These are phyloP conservation scores for Quercus suber DNA, from an alignment of 306 rosid genomes.

Conservation along the genomic window DNA sequence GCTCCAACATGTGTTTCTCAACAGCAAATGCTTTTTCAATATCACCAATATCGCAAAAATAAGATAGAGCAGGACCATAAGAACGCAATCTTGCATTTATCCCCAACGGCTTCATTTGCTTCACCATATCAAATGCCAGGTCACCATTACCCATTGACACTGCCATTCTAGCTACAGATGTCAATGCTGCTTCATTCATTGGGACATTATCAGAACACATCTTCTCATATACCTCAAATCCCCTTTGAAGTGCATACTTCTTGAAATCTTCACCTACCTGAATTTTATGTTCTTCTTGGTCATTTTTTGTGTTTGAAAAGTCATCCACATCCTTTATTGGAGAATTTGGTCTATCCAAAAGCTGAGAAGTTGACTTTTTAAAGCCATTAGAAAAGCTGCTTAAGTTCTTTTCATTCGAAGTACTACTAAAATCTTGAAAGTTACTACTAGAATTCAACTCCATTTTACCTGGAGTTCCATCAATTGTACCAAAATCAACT, in stretches of 20 bases:
- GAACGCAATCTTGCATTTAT: constrained; percentile 79
- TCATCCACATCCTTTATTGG: constrained; percentile 17
- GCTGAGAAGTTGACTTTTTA: constrained; percentile 22
- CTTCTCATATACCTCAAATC: constrained; percentile 72
- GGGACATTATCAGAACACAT: constrained; percentile 54
- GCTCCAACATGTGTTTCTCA: constrained; percentile 80
- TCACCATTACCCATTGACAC: constrained; percentile 87
- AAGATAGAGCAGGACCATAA: constrained; percentile 77
- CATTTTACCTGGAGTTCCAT: constrained; percentile 10
- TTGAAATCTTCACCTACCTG: constrained; percentile 64
- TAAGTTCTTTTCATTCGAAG: constrained; percentile 20
- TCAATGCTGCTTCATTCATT: constrained; percentile 90
- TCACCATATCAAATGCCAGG: constrained; percentile 88
- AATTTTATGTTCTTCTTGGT: constrained; percentile 33
- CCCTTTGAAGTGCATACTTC: constrained; percentile 65
- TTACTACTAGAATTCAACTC: constrained; percentile 15
- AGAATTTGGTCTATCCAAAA: constrained; percentile 21
- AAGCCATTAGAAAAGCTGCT: constrained; percentile 26
- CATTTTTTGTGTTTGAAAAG: constrained; percentile 18
- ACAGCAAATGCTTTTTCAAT: constrained; percentile 78
- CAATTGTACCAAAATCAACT: not conserved
- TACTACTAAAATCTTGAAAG: constrained; percentile 5
- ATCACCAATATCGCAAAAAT: constrained; percentile 60
- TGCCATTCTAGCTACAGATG: constrained; percentile 95
- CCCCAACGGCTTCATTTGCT: constrained; percentile 75